These are phyloP conservation scores for Toxicodendron radicans DNA, from an alignment of 345 rosid genomes.

Conservation along the genomic window DNA sequence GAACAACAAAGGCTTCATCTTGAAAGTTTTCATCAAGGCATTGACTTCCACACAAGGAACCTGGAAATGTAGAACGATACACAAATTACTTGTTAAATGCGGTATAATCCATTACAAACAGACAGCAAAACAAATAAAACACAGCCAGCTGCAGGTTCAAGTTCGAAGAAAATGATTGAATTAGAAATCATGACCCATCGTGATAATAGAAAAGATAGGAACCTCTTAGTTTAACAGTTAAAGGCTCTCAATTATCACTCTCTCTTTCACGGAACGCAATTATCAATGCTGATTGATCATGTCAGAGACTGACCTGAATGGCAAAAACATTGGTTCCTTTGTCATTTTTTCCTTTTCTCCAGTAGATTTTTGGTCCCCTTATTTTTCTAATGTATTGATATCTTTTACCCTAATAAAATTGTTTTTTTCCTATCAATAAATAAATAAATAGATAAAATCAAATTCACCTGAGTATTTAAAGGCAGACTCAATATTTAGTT, in stretches of 20 bases:
- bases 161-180: slow-evolving; percentile 17
- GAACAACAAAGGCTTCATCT: slow-evolving; percentile 82
- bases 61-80: slow-evolving; percentile 39
- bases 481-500: neutral
- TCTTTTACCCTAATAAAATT: too few species aligned
- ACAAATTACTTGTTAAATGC: slow-evolving; percentile 7
- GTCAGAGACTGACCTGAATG: slow-evolving; percentile 1
- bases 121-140: slow-evolving; percentile 6
- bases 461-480: slow-evolving; percentile 5
- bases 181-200: slow-evolving; percentile 11
- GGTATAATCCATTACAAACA: neutral
- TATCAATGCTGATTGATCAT: neutral
- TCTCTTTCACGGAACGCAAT: neutral
- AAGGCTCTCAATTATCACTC: slow-evolving; percentile 4
- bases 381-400: too few species aligned
- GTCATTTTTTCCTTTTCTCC: too few species aligned
- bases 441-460: too few species aligned
- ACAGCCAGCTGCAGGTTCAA: slow-evolving; percentile 11
- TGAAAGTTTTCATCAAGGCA: slow-evolving; percentile 90
- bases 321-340: neutral
- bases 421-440: too few species aligned
- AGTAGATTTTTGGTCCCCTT: too few species aligned
- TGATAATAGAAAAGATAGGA: neutral
- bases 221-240: neutral
- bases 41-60: slow-evolving; percentile 91